Evolutionary conservation across 768 basidiomycete genomes (phyloP).

Genomic region (Boletellus ananiceps): DNA sequence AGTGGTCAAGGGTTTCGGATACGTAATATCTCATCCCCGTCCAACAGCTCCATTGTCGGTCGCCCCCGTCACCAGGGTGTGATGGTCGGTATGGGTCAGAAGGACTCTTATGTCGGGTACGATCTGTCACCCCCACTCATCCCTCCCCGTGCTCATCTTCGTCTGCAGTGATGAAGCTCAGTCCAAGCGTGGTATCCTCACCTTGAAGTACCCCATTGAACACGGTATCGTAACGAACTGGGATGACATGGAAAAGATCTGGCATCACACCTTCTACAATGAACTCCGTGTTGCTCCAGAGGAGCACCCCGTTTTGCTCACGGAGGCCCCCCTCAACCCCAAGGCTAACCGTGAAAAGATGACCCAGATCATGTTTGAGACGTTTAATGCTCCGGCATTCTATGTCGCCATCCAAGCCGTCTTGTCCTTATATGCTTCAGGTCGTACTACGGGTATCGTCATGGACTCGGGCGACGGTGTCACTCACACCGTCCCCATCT

Average conservation of each 20-base stretch:
- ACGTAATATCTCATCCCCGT: constrained; percentile 9
- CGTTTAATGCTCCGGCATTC: constrained; percentile 71
- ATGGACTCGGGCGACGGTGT: constrained; percentile 97
- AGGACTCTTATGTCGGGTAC: constrained; percentile 94
- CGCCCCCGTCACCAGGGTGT: constrained; percentile 93
- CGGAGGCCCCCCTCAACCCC: constrained; percentile 70
- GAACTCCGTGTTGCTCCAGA: constrained; percentile 75
- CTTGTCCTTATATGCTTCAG: constrained; percentile 82
- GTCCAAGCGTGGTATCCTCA: constrained; percentile 92
- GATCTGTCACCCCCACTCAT: constrained; percentile 1
- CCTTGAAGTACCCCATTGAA: constrained; percentile 90
- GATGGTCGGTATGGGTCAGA: constrained; percentile 97
- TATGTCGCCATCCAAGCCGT: constrained; percentile 75
- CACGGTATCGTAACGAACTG: constrained; percentile 97
- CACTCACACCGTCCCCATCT: constrained; percentile 93
- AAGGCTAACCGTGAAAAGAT: constrained; percentile 72
- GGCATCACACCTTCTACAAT: constrained; percentile 95
- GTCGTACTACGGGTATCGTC: constrained; percentile 92
- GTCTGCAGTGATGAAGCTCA: constrained; percentile 76
- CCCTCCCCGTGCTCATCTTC: constrained; percentile 13
- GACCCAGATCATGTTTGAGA: constrained; percentile 80
- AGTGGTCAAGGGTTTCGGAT: constrained; percentile 32
- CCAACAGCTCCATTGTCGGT: constrained; percentile 79
- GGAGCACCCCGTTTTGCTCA: constrained; percentile 69
- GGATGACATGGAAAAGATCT: constrained; percentile 99